Percentiles rank a stretch among this genome's conserved stretches.
phyloP scores from a whole-genome alignment of 768 basidiomycete genomes.

The Boletus tomentosulus region DNA sequence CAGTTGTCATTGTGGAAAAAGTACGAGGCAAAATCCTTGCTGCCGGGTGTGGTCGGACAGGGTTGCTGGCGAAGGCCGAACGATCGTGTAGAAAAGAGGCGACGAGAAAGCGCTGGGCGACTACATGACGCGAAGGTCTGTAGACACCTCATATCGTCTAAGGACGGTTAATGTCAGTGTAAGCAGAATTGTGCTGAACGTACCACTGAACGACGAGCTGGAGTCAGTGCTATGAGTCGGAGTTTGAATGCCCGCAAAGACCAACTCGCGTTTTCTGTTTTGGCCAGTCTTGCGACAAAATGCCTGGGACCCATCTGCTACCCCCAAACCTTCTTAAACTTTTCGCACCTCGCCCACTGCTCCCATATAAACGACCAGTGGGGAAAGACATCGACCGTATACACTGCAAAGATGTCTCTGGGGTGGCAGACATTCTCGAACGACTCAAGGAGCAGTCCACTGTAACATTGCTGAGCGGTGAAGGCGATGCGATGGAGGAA shows the following conservation, averaged over 20 bases:
- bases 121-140: slow-evolving; percentile 8
- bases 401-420: slow-evolving; percentile 60
- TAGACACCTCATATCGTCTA: slow-evolving; percentile 19
- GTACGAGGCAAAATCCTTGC: slow-evolving; percentile 43
- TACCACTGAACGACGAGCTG: not conserved
- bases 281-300: slow-evolving; percentile 17
- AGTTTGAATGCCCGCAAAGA: slow-evolving; percentile 26
- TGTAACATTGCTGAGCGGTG: slow-evolving; percentile 56
- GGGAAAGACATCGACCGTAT: slow-evolving; percentile 80
- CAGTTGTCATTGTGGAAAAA: slow-evolving; percentile 64
- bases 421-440: slow-evolving; percentile 72
- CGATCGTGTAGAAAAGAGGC: slow-evolving; percentile 4
- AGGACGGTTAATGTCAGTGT: not conserved
- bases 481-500: slow-evolving; percentile 72
- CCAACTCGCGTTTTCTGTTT: slow-evolving; percentile 5
- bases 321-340: slow-evolving; percentile 96
- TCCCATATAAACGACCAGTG: slow-evolving; percentile 82
- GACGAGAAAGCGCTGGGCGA: slow-evolving; percentile 10
- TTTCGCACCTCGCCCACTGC: slow-evolving; percentile 88
- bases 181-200: not conserved
- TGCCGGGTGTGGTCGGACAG: slow-evolving; percentile 15
- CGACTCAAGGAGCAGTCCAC: slow-evolving; percentile 77
- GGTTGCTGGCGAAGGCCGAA: not conserved
- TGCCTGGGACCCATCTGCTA: slow-evolving; percentile 79
- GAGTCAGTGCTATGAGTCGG: slow-evolving; percentile 12